Evolutionary conservation across 179 eudicot genomes (phyloP).

Genomic region (Spergularia azorica): DNA sequence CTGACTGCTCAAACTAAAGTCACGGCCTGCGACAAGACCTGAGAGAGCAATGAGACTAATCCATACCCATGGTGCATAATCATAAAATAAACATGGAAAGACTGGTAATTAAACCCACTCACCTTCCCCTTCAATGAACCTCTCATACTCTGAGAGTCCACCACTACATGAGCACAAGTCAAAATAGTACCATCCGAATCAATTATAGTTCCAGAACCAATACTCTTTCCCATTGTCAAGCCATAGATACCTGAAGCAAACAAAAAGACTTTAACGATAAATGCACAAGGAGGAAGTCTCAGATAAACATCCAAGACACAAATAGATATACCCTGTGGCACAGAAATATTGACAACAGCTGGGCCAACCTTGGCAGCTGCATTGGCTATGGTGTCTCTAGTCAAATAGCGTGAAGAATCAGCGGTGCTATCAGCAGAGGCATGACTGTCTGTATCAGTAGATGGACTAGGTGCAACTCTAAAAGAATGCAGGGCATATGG

Average conservation of each 20-base stretch:
- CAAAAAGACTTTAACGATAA: slow-evolving; percentile 1
- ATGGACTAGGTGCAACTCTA: slow-evolving; percentile 47
- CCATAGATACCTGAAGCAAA: slow-evolving; percentile 59
- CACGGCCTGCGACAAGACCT: not conserved
- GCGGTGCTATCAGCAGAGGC: slow-evolving; percentile 44
- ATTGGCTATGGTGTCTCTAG: slow-evolving; percentile 77
- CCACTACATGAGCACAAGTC: slow-evolving; percentile 92
- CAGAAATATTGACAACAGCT: slow-evolving; percentile 88
- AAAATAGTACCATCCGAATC: slow-evolving; percentile 87
- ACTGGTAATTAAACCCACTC: slow-evolving; percentile 20
- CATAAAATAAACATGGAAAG: not conserved
- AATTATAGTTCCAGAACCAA: slow-evolving; percentile 92
- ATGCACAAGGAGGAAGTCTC: not conserved
- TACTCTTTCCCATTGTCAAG: slow-evolving; percentile 65
- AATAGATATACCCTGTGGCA: slow-evolving; percentile 61
- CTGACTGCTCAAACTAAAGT: not conserved
- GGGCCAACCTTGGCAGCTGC: slow-evolving; percentile 94
- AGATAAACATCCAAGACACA: slow-evolving; percentile 12
- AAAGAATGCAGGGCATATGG: slow-evolving; percentile 42
- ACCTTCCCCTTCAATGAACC: slow-evolving; percentile 75
- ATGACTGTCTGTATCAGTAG: slow-evolving; percentile 43
- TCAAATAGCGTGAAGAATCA: slow-evolving; percentile 60
- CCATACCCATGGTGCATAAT: not conserved
- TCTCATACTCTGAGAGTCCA: slow-evolving; percentile 62
- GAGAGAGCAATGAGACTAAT: not conserved